Base-by-base conservation (phyloP, 2,329 filamentous ascomycete genomes). In the Aspergillus texensis region DNA sequence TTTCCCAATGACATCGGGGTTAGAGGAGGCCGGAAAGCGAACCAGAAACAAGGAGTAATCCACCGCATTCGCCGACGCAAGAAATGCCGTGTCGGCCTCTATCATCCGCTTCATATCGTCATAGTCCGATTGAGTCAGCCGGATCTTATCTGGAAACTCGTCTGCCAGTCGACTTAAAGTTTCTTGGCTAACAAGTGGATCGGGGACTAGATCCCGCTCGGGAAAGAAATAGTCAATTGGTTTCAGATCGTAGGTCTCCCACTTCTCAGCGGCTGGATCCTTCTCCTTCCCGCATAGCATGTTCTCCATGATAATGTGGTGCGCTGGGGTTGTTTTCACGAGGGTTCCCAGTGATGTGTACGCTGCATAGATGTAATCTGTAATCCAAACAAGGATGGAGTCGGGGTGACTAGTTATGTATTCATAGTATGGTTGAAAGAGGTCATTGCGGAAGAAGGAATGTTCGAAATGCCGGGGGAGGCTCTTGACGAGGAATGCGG, bases 231-330 rank as follows among this genome's bases (percentile, higher is more conserved):
- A 93, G 62, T 87, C 85, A 26, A 84, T 86, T 0, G 91, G 91
- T 71, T 93, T 93, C 56, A 93, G 83, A 64, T 93, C 91, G 76
- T 89, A 93, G 1, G 86, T 88, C 72, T 92, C 87, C 90, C 90
- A 93, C 21, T 81, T 77, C 53, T 80, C 74, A 61, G 79, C 72
- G 53, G 76, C 73, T 11, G 72, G 71, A 60, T 81, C 79, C 14
- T 80, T 76, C 16, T 81, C 79, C 65, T 87, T 83, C 1, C 89
- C 90, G 65, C 85, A 86, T 28, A 92, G 79, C 2, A 91, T 81
- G 71, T 93, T 93, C 74, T 92, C 90, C 91, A 93, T 93, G 70
- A 93, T 82, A 64, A 93, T 90, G 71, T 92, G 90, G 67, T 92
- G 89, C 1, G 86, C 87, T 0, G 91, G 90, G 0, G 88, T 86